Evolutionary conservation across 805 yeast species (phyloP).

Genomic region (Candida loeiensis): DNA sequence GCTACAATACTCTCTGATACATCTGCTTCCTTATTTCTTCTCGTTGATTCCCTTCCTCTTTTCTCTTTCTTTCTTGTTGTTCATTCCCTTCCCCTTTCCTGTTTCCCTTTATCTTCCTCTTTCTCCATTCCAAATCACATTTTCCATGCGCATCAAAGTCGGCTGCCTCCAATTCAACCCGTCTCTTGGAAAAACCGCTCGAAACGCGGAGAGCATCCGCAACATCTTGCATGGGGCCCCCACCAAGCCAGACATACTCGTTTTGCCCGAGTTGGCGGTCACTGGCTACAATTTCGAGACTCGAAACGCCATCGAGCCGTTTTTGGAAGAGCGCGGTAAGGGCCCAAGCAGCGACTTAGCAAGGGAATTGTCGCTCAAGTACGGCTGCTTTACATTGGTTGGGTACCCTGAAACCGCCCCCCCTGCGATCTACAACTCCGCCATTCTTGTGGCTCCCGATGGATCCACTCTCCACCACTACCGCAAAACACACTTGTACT

Average conservation of each 20-base stretch:
- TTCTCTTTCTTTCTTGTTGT: too few species aligned
- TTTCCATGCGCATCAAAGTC: slow-evolving; percentile 34
- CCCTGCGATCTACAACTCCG: slow-evolving; percentile 58
- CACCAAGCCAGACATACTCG: slow-evolving; percentile 53
- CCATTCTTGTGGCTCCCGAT: slow-evolving; percentile 54
- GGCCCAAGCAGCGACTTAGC: slow-evolving; percentile 59
- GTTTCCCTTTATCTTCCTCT: too few species aligned
- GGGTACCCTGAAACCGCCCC: slow-evolving; percentile 71
- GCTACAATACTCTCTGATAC: too few species aligned
- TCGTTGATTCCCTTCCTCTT: too few species aligned
- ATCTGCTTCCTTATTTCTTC: too few species aligned
- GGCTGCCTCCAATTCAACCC: slow-evolving; percentile 73
- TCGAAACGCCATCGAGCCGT: slow-evolving; percentile 51
- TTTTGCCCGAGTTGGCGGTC: slow-evolving; percentile 80
- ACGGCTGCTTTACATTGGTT: slow-evolving; percentile 62
- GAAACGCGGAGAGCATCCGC: slow-evolving; percentile 51
- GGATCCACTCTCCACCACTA: slow-evolving; percentile 66
- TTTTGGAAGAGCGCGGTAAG: slow-evolving; percentile 38
- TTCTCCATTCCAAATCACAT: too few species aligned
- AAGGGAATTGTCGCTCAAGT: slow-evolving; percentile 43
- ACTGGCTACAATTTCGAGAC: slow-evolving; percentile 75
- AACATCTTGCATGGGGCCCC: slow-evolving; percentile 21
- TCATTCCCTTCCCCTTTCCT: too few species aligned
- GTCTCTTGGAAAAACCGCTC: slow-evolving; percentile 52
- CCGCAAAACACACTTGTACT: slow-evolving; percentile 71